Evolutionary conservation across 768 basidiomycete genomes (phyloP).

Genomic region (Russula olivacea): DNA sequence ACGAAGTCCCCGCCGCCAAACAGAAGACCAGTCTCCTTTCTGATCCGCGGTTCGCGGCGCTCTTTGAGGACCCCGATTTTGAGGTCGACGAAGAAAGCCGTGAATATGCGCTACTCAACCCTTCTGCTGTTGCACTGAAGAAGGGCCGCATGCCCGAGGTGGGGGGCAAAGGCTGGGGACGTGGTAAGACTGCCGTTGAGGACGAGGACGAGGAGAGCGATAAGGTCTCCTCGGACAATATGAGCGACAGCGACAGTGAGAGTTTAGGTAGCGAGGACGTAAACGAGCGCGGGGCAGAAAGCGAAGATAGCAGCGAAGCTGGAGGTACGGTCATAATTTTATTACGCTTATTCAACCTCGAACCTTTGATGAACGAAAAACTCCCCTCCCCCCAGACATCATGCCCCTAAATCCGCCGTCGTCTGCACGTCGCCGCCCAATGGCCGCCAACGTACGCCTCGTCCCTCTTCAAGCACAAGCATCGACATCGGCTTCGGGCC

Average conservation of each 20-base stretch:
- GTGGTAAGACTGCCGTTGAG: slow-evolving; percentile 30
- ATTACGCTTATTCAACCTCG: neutral
- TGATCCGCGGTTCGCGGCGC: slow-evolving; percentile 83
- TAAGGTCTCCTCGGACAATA: slow-evolving; percentile 43
- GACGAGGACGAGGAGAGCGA: slow-evolving; percentile 79
- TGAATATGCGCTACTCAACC: slow-evolving; percentile 92
- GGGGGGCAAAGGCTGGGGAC: slow-evolving; percentile 17
- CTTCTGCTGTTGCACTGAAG: slow-evolving; percentile 64
- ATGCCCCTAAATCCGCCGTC: neutral
- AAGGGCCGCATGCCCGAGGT: slow-evolving; percentile 12
- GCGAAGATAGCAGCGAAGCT: slow-evolving; percentile 44
- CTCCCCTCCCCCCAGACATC: neutral
- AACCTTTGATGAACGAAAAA: neutral
- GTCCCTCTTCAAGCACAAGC: slow-evolving; percentile 55
- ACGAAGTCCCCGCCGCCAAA: slow-evolving; percentile 30
- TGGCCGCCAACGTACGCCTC: slow-evolving; percentile 51
- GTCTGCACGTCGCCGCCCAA: slow-evolving; percentile 32
- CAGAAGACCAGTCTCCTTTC: slow-evolving; percentile 52
- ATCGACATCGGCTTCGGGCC: slow-evolving; percentile 27
- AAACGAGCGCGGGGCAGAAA: slow-evolving; percentile 12
- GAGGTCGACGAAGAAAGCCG: slow-evolving; percentile 82
- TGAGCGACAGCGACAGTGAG: slow-evolving; percentile 30
- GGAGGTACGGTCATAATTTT: slow-evolving; percentile 30
- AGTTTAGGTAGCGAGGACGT: neutral
- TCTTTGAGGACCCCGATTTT: slow-evolving; percentile 90